A percentile compares a stretch with the other conserved stretches of the same genome.
Evolutionary conservation across 140 eudicot genomes (phyloP).

Genomic region (Flaveria floridana): DNA sequence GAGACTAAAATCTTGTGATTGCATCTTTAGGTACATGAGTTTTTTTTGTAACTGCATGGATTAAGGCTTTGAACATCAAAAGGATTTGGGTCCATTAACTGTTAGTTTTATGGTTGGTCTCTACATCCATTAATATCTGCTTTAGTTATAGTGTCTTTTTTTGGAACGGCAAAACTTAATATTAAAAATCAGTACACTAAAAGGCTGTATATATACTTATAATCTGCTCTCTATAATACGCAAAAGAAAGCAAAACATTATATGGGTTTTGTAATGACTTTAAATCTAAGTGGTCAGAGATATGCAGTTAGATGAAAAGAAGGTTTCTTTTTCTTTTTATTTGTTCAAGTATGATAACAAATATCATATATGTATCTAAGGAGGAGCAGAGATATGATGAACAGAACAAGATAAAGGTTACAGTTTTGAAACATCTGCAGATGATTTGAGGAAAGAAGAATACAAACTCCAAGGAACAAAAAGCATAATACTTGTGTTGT

Average conservation of each 20-base stretch:
- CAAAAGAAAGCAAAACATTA: constrained; percentile 20
- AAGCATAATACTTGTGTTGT: constrained; percentile 63
- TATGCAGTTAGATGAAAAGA: constrained; percentile 25
- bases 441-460: constrained; percentile 32
- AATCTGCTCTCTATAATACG: constrained; percentile 25
- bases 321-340: constrained; percentile 28
- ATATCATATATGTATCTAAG: constrained; percentile 30
- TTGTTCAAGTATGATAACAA: constrained; percentile 11
- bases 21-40: not conserved
- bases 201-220: constrained; percentile 7
- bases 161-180: no score
- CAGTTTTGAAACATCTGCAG: constrained; percentile 48
- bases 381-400: constrained; percentile 30
- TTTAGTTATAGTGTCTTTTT: no score
- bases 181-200: constrained; percentile 8
- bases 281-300: constrained; percentile 31
- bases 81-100: constrained; percentile 17
- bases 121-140: not conserved
- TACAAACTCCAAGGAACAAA: constrained; percentile 73
- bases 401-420: constrained; percentile 34
- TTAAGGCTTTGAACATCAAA: constrained; percentile 5
- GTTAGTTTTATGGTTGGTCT: constrained; percentile 23
- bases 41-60: constrained; percentile 1
- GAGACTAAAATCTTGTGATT: not conserved
- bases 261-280: constrained; percentile 12